Base-by-base conservation (phyloP, 2,329 filamentous ascomycete genomes). In the Pyrenophora tritici-repentis region DNA sequence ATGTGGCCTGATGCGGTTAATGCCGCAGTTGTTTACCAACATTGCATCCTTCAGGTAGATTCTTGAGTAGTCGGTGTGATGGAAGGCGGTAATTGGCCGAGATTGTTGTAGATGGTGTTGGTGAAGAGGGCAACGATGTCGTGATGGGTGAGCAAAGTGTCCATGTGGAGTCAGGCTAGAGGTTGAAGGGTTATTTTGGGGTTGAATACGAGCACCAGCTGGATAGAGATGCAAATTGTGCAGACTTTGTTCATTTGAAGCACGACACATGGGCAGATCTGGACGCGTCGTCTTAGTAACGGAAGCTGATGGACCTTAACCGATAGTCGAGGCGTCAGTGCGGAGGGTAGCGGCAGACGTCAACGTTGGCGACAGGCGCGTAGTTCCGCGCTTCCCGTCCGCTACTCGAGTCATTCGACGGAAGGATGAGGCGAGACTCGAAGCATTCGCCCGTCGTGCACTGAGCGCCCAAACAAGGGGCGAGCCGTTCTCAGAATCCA, bases 381-480 rank as follows among this genome's bases (percentile, higher is more conserved):
- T 55, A 52, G 49, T 49, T 61, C 60, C 60, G 58, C 60, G 58
- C 57, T 54, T 60, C 56, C 40, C 39, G 53, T 38, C 48, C 41
- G 49, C 55, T 55, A 59, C 47, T 49, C 56, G 49, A 50, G 54
- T 58, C 47, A 47, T 33, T 37, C 50, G 45, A 31, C 55, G 53
- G 57, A 52, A 60, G 57, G 59, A 56, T 60, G 43, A 53, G 47
- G 46, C 59, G 56, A 52, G 36, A 37, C 26, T 47, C 53, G 53
- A 48, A 52, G 46, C 51, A 54, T 44, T 49, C 50, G 47, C 44
- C 45, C 39, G 49, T 49, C 37, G 42, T 44, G 44, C 42, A 49
- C 46, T 46, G 54, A 59, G 39, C 38, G 32, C 34, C 38, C 42
- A 39, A 38, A 34, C 45, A 53, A 53, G 50, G 50, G 31, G 35